Percentiles rank a stretch among this genome's conserved stretches.
Evolutionary conservation across 2,329 filamentous ascomycete genomes (phyloP).

Genomic region (Cercospora sp.): DNA sequence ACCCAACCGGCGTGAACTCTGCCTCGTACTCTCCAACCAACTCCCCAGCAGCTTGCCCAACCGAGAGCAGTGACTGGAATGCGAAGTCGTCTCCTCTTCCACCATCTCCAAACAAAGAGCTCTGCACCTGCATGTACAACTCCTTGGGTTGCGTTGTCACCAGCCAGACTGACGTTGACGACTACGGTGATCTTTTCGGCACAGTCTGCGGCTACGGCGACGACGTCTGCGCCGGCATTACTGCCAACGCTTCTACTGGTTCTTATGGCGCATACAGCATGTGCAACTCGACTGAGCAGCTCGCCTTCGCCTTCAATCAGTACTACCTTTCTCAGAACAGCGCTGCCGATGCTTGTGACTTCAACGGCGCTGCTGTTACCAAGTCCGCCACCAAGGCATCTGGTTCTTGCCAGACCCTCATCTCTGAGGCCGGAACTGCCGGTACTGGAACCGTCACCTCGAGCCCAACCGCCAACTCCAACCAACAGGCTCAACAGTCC

Average conservation of each 20-base stretch:
- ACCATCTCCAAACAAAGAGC: conserved; percentile 72
- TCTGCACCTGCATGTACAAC: conserved; percentile 84
- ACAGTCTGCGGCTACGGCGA: conserved; percentile 64
- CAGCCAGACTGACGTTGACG: conserved; percentile 56
- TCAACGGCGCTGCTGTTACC: conserved; percentile 64
- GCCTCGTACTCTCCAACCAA: conserved; percentile 72
- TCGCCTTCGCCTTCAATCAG: conserved; percentile 70
- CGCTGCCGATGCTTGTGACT: conserved; percentile 63
- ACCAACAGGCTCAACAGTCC: conserved; percentile 31
- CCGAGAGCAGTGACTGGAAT: conserved; percentile 64
- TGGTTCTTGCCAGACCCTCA: conserved; percentile 57
- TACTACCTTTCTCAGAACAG: conserved; percentile 65
- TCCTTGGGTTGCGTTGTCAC: conserved; percentile 70
- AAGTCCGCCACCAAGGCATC: conserved; percentile 51
- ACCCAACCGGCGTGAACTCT: conserved; percentile 65
- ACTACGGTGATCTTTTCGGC: conserved; percentile 69
- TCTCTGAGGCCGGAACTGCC: conserved; percentile 63
- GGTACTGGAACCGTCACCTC: conserved; percentile 59
- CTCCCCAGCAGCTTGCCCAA: conserved; percentile 70
- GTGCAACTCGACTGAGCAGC: conserved; percentile 69
- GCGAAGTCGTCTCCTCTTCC: conserved; percentile 69
- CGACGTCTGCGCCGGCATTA: conserved; percentile 66
- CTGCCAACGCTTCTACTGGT: conserved; percentile 64
- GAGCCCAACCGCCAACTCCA: conserved; percentile 46
- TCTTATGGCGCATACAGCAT: conserved; percentile 76